phyloP scores from a whole-genome alignment of 768 basidiomycete species.

The Kockovaella imperatae region DNA sequence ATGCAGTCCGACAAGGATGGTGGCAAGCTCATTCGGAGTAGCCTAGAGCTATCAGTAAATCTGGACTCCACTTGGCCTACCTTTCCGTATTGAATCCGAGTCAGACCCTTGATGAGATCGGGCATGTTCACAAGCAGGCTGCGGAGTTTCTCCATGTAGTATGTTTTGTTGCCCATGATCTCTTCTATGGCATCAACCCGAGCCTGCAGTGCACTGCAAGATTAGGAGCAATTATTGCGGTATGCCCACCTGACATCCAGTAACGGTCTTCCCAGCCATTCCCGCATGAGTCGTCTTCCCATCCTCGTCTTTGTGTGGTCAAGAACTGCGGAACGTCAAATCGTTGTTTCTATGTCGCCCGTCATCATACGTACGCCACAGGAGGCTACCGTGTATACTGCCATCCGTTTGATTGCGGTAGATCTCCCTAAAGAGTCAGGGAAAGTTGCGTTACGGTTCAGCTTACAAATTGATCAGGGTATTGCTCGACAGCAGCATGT shows the following conservation, averaged over 20 bases:
- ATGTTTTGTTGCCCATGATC: constrained; percentile 56
- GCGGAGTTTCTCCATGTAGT: constrained; percentile 60
- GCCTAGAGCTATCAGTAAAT: too few species aligned
- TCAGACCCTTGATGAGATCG: constrained; percentile 77
- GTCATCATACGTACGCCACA: constrained; percentile 55
- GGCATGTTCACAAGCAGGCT: constrained; percentile 63
- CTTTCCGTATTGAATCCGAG: constrained; percentile 83
- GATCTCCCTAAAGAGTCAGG: constrained; percentile 58
- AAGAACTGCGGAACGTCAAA: constrained; percentile 56
- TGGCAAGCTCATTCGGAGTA: constrained; percentile 70
- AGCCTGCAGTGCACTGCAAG: constrained; percentile 58
- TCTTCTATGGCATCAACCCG: constrained; percentile 81
- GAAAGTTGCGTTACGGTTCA: not conserved
- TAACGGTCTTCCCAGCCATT: constrained; percentile 81
- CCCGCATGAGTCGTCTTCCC: constrained; percentile 71
- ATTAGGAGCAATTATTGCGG: not conserved
- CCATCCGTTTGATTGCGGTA: constrained; percentile 82
- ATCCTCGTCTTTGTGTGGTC: constrained; percentile 83
- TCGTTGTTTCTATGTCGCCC: too few species aligned
- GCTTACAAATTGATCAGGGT: constrained; percentile 69
- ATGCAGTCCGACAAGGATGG: constrained; percentile 66
- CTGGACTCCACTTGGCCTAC: too few species aligned
- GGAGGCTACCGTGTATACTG: constrained; percentile 62
- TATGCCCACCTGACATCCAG: constrained; percentile 57
- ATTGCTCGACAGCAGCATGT: constrained; percentile 84